Base-by-base conservation (phyloP, 1,284 basidiomycete genomes). In the Melampsora americana region DNA sequence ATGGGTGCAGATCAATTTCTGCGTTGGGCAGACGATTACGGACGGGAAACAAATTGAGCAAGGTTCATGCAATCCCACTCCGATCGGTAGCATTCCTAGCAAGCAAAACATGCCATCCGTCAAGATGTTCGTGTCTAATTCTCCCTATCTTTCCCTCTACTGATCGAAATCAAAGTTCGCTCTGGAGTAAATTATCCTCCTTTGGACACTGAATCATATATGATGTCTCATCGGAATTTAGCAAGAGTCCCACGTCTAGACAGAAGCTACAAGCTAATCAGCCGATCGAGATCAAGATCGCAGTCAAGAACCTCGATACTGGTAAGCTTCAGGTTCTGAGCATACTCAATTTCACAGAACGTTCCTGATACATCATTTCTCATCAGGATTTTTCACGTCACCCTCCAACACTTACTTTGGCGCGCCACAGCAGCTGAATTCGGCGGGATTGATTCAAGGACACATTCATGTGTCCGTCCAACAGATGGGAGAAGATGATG, bases 21-120 rank as follows among this genome's bases (percentile, higher is more conserved):
- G 71, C 42, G 62, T 32, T 56, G 64, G 64, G 1, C 28, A 42
- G n/a, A 74, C 35, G 23, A 44, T 74, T 28, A 74, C 71, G 14
- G 65, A 74, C 39, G 71, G 71, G 4, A 48, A 7, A 26, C 71
- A 74, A 74, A 28, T 66, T 30, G 44, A 39, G 12, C 46, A 74
- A 50, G 71, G 64, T 20, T 74, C 71, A 9, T 74, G 71, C 39
- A 74, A 74, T 30, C 71, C 71, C 39, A 74, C 71, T 35, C 71
- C 71, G 12, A 74, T 74, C 61, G 71, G 71, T 11, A 56, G 32
- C 32, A 56, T 74, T 30, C 71, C 71, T 26, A 44, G 44, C 48
- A 48, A 53, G 23, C 2, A 53, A 44, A 74, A 74, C 14, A 74
- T 74, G 71, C 71, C 71, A 44, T 66, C 71, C 14, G 71, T 66